Conservation (phyloP, 352 stramenopile genomes). For the Pythium myriotylum region DNA sequence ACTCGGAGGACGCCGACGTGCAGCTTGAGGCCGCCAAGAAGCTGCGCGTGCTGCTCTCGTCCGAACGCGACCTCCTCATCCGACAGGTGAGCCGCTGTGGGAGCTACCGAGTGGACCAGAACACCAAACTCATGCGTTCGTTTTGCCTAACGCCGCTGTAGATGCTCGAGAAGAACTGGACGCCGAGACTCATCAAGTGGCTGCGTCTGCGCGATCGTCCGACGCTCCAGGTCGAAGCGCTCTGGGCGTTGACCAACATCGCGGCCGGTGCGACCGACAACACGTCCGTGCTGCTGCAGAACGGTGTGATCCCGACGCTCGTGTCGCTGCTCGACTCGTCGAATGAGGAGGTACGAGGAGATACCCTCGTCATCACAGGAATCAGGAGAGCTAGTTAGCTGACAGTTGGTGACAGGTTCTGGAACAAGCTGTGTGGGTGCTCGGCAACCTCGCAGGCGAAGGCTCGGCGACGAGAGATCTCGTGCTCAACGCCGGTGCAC, state of each 20-base stretch:
- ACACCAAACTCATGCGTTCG: not conserved
- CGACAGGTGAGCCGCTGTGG: conserved; percentile 52
- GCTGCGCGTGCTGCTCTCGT: conserved; percentile 81
- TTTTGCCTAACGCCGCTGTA: conserved; percentile 22
- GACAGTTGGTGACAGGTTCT: conserved; percentile 59
- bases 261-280: conserved; percentile 91
- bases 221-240: conserved; percentile 91
- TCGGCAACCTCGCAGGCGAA: conserved; percentile 92
- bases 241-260: conserved; percentile 96
- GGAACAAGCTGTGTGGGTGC: conserved; percentile 93
- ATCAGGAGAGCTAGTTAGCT: too few relatives aligned
- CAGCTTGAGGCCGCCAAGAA: conserved; percentile 88
- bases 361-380: too few relatives aligned
- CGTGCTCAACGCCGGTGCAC: conserved; percentile 82
- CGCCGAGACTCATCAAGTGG: conserved; percentile 85
- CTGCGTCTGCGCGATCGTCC: conserved; percentile 74
- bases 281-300: conserved; percentile 91
- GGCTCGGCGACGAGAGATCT: conserved; percentile 86
- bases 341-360: conserved; percentile 83
- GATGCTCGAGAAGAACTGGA: conserved; percentile 92
- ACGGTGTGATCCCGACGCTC: conserved; percentile 90
- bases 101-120: too few relatives aligned
- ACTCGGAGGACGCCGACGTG: conserved; percentile 81
- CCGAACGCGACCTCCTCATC: conserved; percentile 83
- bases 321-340: conserved; percentile 90